phyloP scores from a whole-genome alignment of 495 filamentous ascomycete species.

The Penicillium robsamsonii region DNA sequence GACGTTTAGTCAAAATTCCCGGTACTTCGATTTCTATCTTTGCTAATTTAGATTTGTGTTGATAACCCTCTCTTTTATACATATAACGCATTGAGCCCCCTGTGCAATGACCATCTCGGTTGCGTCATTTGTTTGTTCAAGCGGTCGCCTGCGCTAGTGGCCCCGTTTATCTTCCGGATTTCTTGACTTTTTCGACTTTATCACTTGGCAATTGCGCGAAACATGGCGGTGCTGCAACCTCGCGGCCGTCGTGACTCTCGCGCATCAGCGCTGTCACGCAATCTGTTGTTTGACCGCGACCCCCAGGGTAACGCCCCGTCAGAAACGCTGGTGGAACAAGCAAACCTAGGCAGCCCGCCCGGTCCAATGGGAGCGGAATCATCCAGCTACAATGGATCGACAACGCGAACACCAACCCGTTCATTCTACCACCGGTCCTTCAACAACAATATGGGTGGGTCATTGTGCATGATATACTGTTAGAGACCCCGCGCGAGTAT shows the following conservation, averaged over 20 bases:
- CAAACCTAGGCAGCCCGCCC: constrained; percentile 33
- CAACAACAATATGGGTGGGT: constrained; percentile 60
- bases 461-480: constrained; percentile 5
- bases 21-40: constrained; percentile 2
- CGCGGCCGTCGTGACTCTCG: constrained; percentile 39
- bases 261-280: constrained; percentile 30
- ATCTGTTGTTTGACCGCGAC: constrained; percentile 26
- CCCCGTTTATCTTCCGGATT: constrained; percentile 18
- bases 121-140: constrained; percentile 26
- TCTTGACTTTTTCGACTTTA: not conserved
- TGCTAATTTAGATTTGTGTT: constrained; percentile 6
- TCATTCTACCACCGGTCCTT: constrained; percentile 78
- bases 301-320: constrained; percentile 16
- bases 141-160: constrained; percentile 26
- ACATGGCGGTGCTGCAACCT: constrained; percentile 39
- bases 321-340: constrained; percentile 34
- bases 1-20: constrained; percentile 9
- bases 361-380: constrained; percentile 36
- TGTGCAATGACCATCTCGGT: constrained; percentile 10
- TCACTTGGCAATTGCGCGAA: constrained; percentile 14
- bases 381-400: constrained; percentile 37
- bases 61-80: not conserved
- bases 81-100: not conserved
- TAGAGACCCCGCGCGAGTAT: constrained; percentile 5
- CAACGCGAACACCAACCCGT: constrained; percentile 66